phyloP scores from a whole-genome alignment of 2,329 filamentous ascomycete genomes.

The Aspergillus neotritici region DNA sequence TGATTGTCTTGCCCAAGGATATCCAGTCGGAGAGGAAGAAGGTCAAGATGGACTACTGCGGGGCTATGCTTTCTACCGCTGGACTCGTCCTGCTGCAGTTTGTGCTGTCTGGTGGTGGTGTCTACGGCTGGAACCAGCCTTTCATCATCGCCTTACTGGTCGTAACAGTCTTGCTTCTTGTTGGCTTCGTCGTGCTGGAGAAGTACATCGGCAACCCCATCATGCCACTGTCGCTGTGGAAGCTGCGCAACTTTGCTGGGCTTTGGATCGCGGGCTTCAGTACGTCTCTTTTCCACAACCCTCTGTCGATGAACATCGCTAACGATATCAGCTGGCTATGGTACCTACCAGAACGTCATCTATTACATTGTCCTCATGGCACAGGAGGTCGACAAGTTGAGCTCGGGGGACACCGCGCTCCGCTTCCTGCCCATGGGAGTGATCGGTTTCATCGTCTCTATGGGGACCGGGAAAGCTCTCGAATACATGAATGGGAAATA shows the following conservation, averaged over 20 bases:
- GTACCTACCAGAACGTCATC: constrained; percentile 40
- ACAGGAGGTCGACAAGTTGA: constrained; percentile 37
- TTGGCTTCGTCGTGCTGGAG: constrained; percentile 37
- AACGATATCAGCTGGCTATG: constrained; percentile 32
- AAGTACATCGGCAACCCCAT: constrained; percentile 43
- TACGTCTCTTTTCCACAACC: constrained; percentile 10
- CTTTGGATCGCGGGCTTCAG: constrained; percentile 43
- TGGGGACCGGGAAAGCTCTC: constrained; percentile 32
- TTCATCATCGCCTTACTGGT: constrained; percentile 43
- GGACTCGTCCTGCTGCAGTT: constrained; percentile 43
- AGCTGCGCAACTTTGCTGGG: constrained; percentile 42
- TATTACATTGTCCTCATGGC: constrained; percentile 42
- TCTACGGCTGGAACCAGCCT: constrained; percentile 43
- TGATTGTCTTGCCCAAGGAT: constrained; percentile 37
- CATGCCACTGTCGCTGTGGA: constrained; percentile 45
- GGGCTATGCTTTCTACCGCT: constrained; percentile 38
- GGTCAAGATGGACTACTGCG: constrained; percentile 39
- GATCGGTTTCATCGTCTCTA: constrained; percentile 35
- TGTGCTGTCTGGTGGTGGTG: constrained; percentile 42
- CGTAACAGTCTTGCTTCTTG: constrained; percentile 34
- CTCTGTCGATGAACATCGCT: neutral
- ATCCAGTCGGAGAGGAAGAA: constrained; percentile 26
- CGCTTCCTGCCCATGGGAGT: constrained; percentile 40
- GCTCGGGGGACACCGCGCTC: constrained; percentile 36
- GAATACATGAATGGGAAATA: constrained; percentile 37